Evolutionary conservation across 2,329 filamentous ascomycete genomes (phyloP).

Genomic region (Aspergillus costaricaensis): DNA sequence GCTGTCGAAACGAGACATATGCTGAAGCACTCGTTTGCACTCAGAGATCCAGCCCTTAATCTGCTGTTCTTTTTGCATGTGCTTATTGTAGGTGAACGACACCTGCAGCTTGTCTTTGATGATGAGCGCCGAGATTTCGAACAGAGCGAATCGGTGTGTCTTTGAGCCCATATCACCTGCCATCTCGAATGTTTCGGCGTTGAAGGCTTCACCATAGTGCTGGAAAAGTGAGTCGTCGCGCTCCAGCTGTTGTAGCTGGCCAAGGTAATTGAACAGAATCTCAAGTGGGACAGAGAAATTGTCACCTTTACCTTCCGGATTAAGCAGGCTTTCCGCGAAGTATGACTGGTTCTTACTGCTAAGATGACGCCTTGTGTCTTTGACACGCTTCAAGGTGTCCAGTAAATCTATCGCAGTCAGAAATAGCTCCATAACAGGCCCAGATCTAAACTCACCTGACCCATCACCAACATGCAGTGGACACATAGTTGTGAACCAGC

Average conservation of each 20-base stretch:
- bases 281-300: slow-evolving; percentile 44
- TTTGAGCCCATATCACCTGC: slow-evolving; percentile 48
- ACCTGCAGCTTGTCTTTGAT: slow-evolving; percentile 50
- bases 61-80: slow-evolving; percentile 47
- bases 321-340: slow-evolving; percentile 37
- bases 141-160: slow-evolving; percentile 50
- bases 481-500: slow-evolving; percentile 54
- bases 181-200: slow-evolving; percentile 32
- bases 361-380: slow-evolving; percentile 41
- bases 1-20: slow-evolving; percentile 28
- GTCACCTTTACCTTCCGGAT: slow-evolving; percentile 29
- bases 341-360: slow-evolving; percentile 36
- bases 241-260: slow-evolving; percentile 48
- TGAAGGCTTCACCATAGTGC: slow-evolving; percentile 40
- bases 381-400: slow-evolving; percentile 39
- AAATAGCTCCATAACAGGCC: not conserved
- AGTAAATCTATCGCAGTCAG: slow-evolving; percentile 27
- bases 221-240: slow-evolving; percentile 46
- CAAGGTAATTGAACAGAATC: slow-evolving; percentile 45
- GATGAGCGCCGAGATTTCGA: slow-evolving; percentile 55
- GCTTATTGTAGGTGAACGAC: slow-evolving; percentile 52
- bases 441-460: slow-evolving; percentile 24
- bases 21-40: slow-evolving; percentile 42
- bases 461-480: slow-evolving; percentile 40
- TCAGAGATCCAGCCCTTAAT: slow-evolving; percentile 48